Evolutionary conservation across 257 asterid genomes (phyloP), one percentile per base, ranked within the genome.

Genomic region (Fraxinus anomala): DNA sequence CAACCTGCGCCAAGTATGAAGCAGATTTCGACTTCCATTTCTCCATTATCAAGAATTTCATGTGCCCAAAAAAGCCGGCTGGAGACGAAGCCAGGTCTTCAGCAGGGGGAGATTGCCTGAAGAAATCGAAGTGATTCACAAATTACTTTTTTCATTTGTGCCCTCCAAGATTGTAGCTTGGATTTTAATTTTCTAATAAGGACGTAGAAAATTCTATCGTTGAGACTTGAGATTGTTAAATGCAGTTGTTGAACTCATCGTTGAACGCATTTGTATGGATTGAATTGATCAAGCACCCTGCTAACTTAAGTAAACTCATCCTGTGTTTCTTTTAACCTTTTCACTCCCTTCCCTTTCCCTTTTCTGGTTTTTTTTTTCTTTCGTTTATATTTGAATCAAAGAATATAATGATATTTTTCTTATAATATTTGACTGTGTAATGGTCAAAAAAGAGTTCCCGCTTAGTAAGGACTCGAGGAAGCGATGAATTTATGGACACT

Each of bases 21-120:
- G 93, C 98, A 1, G 97, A 96, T 72, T 81, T 91, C 21, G 83
- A 93, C 74, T 89, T 90, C 26, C 85, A 84, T 82, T 89, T 86
- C 56, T 90, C 96, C 9, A 80, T 96, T 34, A 63, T 96, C 79
- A 91, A 85, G 90, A 93, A 93, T 74, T 86, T 85, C 72, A 75
- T 92, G 85, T 83, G 87, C 84, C 89, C 93, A 44, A 80, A 83
- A 10, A 80, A 70, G 54, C 31, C 33, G 0, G 68, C 70, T 39
- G 69, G 61, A 6, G 76, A 63, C 34, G 83, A 78, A 73, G 19
- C 63, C 26, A 68, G 69, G 71, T 80, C 84, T 72, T 70, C 83
- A 77, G 82, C 67, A 39, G 81, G 73, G 70, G 83, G 16, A 59
- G 80, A 73, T 51, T 74, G 36, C 73, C 78, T 75, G 73, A 85